Evolutionary conservation across 2,329 filamentous ascomycete genomes (phyloP).

Genomic region (Teratosphaeriaceae sp.): DNA sequence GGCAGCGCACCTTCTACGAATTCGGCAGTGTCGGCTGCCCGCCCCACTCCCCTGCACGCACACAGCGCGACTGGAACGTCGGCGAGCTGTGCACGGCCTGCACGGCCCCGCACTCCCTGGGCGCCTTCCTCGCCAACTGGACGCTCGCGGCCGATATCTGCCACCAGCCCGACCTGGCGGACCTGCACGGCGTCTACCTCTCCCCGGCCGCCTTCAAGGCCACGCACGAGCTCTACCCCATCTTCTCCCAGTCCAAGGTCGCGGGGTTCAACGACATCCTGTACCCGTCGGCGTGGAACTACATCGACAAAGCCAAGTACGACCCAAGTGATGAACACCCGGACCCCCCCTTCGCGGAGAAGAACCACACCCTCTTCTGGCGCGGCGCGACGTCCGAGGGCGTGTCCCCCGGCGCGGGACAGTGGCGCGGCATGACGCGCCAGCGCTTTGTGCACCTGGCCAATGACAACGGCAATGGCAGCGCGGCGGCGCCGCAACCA

Average conservation of each 20-base stretch:
- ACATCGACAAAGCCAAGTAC: constrained; percentile 51
- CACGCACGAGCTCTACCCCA: constrained; percentile 59
- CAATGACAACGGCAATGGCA: constrained; percentile 50
- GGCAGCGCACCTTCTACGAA: constrained; percentile 34
- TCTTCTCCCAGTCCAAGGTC: constrained; percentile 71
- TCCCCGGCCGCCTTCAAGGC: constrained; percentile 56
- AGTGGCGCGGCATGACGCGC: constrained; percentile 61
- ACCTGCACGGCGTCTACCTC: constrained; percentile 67
- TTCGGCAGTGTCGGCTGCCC: constrained; percentile 52
- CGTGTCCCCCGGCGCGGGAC: constrained; percentile 41
- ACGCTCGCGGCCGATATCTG: constrained; percentile 60
- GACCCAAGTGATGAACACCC: constrained; percentile 45
- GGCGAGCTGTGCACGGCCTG: constrained; percentile 60
- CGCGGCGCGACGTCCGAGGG: constrained; percentile 60
- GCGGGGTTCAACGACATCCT: constrained; percentile 70
- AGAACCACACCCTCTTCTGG: constrained; percentile 65
- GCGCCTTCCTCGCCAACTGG: constrained; percentile 63
- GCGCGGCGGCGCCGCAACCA: constrained; percentile 40
- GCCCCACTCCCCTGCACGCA: constrained; percentile 53
- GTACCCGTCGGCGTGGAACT: constrained; percentile 61
- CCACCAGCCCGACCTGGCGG: constrained; percentile 67
- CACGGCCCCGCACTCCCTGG: constrained; percentile 56
- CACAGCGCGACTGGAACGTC: constrained; percentile 56
- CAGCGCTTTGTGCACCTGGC: constrained; percentile 68
- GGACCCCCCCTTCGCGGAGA: constrained; percentile 52